Base-by-base conservation (phyloP, 768 basidiomycete species). In the Termitomyces sp. region DNA sequence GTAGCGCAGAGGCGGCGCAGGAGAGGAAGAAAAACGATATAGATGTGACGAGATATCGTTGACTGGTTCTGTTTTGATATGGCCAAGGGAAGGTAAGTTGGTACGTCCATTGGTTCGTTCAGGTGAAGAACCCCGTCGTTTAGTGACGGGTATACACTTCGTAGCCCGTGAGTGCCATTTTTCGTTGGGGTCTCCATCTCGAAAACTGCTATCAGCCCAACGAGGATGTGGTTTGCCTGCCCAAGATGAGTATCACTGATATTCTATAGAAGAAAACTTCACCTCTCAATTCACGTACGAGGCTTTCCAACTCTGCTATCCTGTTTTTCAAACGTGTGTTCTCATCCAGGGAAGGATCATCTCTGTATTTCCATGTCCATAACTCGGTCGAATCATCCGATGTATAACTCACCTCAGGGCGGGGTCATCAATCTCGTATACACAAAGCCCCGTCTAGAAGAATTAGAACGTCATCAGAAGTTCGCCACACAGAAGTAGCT, bases 361-460 rank as follows among this genome's bases (percentile, higher is more conserved):
- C 90, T 70, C 91, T 92, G 70, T 4, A 55, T 58, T 39, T 24
- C 18, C 4, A 10, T 2, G 28, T 26, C 42, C 50, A 58, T 48
- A 47, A 55, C 55, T 54, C 61, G 39, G 18, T 22, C 45, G 28
- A 54, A 22, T 9, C 20, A 16, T 26, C 18, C 49, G 26, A 51
- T 31, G 29, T 37, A 41, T 51, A 5, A 67, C 78, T 57, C 62
- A 90, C 91, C 89, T 80, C 37, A 89, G 73, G 10, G 88, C 86
- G 15, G 90, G 90, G 72, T 93, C 93, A 69, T 95, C 94, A 62
- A 95, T 90, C 68, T 96, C 94, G 64, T 96, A 96, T 0, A 96
- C 92, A 70, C 94, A 96, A 18, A 95, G 87, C 51, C 94, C 94
- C 22, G 94, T 95, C 90, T 93, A 64, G 20, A 50, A 29, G 16